phyloP scores from a whole-genome alignment of 345 rosid species.

The Eucalyptus guilfoylei region DNA sequence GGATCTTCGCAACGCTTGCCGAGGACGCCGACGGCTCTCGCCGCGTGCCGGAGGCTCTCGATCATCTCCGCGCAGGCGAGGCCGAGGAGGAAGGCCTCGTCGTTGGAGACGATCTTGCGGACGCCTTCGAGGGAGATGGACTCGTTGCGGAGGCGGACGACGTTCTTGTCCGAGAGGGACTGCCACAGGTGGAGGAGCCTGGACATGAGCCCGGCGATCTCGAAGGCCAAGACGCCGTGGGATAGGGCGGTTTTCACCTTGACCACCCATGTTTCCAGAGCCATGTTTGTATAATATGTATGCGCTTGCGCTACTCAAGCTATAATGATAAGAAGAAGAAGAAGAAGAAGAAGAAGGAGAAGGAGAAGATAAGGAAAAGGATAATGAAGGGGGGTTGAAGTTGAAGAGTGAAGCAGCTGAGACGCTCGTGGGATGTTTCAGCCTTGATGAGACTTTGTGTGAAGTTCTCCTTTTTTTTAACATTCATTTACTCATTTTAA shows the following conservation, averaged over 20 bases:
- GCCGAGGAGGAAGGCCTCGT: constrained; percentile 70
- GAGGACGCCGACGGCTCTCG: constrained; percentile 49
- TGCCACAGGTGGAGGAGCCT: constrained; percentile 73
- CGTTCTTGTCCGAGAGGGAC: constrained; percentile 62
- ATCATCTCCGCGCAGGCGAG: constrained; percentile 78
- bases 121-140: constrained; percentile 68
- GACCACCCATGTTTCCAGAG: constrained; percentile 75
- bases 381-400: not conserved
- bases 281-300: constrained; percentile 23
- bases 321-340: not conserved
- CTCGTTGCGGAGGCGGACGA: constrained; percentile 48
- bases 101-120: constrained; percentile 66
- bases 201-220: constrained; percentile 74
- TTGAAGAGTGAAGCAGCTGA: constrained; percentile 19
- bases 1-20: constrained; percentile 40
- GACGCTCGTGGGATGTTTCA: constrained; percentile 45
- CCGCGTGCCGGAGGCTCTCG: constrained; percentile 43
- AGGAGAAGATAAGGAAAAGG: constrained; percentile 9
- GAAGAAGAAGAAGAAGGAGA: not conserved
- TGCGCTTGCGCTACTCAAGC: not conserved
- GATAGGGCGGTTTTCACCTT: constrained; percentile 66
- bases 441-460: not conserved
- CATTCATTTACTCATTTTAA: not conserved
- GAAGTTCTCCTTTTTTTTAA: not conserved
- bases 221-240: constrained; percentile 36